Percentiles rank a stretch among this genome's conserved stretches.
Evolutionary conservation across 1,284 basidiomycete genomes (phyloP).

Genomic region (Athelia sp.): DNA sequence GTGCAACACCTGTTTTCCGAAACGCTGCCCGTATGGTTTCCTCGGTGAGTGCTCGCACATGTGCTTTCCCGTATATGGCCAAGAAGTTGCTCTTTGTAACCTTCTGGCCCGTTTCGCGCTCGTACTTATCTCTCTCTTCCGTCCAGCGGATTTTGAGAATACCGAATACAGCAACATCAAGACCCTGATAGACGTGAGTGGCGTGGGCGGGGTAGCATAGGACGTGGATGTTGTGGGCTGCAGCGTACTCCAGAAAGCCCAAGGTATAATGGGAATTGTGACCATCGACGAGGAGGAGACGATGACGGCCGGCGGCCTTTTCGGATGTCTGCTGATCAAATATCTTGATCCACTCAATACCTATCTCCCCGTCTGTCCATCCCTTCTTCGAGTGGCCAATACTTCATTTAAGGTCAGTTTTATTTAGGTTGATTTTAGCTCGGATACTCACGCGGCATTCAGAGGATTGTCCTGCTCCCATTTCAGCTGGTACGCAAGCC

Average conservation of each 20-base stretch:
- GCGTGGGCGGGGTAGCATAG: slow-evolving; percentile 16
- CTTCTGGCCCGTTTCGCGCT: not conserved
- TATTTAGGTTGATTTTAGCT: not conserved
- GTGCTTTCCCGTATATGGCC: slow-evolving; percentile 4
- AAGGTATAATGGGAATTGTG: slow-evolving; percentile 24
- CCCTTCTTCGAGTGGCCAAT: not conserved
- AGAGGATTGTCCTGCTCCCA: slow-evolving; percentile 35
- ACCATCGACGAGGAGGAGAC: slow-evolving; percentile 23
- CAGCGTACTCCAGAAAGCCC: slow-evolving; percentile 20
- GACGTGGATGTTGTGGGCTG: slow-evolving; percentile 14
- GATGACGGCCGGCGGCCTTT: slow-evolving; percentile 12
- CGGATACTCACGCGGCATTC: slow-evolving; percentile 3
- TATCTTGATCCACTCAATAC: slow-evolving; percentile 20
- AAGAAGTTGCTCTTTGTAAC: slow-evolving; percentile 7
- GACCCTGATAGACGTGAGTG: slow-evolving; percentile 10
- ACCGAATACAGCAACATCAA: slow-evolving; percentile 10
- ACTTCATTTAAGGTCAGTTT: not conserved
- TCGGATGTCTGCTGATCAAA: slow-evolving; percentile 17
- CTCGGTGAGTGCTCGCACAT: slow-evolving; percentile 5
- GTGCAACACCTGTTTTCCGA: slow-evolving; percentile 9
- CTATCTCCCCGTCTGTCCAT: slow-evolving; percentile 16
- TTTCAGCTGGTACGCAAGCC: slow-evolving; percentile 22
- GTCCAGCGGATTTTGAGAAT: slow-evolving; percentile 2
- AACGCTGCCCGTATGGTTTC: slow-evolving; percentile 7
- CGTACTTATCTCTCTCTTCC: slow-evolving; percentile 5